Conservation (phyloP, 352 stramenopile species). For the Phytophthora pisi region DNA sequence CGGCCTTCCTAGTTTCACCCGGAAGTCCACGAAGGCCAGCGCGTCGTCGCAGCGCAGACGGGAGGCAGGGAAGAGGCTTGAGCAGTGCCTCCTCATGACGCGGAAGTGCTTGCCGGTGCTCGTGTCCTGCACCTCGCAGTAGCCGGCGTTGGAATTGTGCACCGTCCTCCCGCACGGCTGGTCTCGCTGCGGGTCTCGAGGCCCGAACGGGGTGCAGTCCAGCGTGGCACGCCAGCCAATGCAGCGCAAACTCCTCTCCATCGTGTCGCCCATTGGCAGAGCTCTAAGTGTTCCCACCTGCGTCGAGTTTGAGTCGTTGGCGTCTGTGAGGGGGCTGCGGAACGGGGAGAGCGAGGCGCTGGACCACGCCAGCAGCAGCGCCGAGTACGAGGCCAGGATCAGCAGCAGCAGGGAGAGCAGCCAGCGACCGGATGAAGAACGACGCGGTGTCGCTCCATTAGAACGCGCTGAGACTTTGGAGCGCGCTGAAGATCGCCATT, state of each 20-base stretch:
- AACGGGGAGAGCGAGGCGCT: conserved; percentile 9
- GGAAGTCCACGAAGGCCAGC: conserved; percentile 42
- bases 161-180: conserved; percentile 20
- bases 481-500: conserved; percentile 17
- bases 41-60: conserved; percentile 45
- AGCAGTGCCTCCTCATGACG: conserved; percentile 39
- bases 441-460: not conserved
- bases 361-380: conserved; percentile 23
- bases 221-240: conserved; percentile 31
- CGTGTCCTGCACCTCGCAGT: conserved; percentile 47
- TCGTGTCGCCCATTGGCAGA: conserved; percentile 22
- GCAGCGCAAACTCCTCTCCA: conserved; percentile 18
- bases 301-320: not conserved
- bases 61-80: conserved; percentile 25
- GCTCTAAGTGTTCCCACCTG: conserved; percentile 1
- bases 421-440: conserved; percentile 8
- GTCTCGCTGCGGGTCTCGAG: conserved; percentile 14
- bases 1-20: conserved; percentile 12
- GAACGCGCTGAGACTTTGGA: conserved; percentile 5
- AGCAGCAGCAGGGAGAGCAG: conserved; percentile 16
- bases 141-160: conserved; percentile 32
- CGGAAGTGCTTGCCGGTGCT: conserved; percentile 30
- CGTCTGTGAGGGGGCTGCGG: not conserved
- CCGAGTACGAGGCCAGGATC: conserved; percentile 11
- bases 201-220: conserved; percentile 25